These are phyloP conservation scores for Bipolaris bicolor DNA, from an alignment of 2,329 filamentous ascomycete genomes.

Conservation along the genomic window DNA sequence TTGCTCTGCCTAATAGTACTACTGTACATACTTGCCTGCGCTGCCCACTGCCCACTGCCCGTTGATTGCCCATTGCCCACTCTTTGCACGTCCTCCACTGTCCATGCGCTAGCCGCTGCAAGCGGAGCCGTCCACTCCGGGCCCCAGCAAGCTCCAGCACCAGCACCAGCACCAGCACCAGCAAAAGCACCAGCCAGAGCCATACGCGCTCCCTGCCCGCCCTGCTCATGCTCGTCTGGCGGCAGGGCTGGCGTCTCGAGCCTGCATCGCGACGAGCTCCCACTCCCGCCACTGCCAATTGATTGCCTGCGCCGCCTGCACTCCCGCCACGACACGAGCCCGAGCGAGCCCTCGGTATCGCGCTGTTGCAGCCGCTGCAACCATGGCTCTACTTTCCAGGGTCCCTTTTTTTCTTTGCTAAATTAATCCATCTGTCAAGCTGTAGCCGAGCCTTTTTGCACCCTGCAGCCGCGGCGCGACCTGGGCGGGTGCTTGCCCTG, in stretches of 20 bases:
- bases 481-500: background rate
- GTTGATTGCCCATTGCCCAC: constrained; percentile 28
- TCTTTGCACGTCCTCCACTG: constrained; percentile 24
- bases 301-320: constrained; percentile 32
- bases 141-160: constrained; percentile 21
- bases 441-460: constrained; percentile 18
- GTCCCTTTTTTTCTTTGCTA: background rate
- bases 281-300: constrained; percentile 47
- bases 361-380: constrained; percentile 25
- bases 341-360: constrained; percentile 15
- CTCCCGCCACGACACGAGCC: constrained; percentile 15
- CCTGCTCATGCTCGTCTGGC: constrained; percentile 19
- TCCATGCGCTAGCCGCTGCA: constrained; percentile 48
- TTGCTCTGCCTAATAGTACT: no score
- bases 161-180: no score
- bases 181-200: background rate
- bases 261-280: constrained; percentile 26
- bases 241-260: constrained; percentile 42
- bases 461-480: constrained; percentile 16
- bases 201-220: constrained; percentile 40
- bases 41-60: no score
- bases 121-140: constrained; percentile 42
- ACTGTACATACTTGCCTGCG: no score
- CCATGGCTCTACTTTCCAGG: constrained; percentile 25
- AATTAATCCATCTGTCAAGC: constrained; percentile 1